phyloP scores from a whole-genome alignment of 2,329 filamentous ascomycete genomes.

The Neocatenulostroma microsporum region DNA sequence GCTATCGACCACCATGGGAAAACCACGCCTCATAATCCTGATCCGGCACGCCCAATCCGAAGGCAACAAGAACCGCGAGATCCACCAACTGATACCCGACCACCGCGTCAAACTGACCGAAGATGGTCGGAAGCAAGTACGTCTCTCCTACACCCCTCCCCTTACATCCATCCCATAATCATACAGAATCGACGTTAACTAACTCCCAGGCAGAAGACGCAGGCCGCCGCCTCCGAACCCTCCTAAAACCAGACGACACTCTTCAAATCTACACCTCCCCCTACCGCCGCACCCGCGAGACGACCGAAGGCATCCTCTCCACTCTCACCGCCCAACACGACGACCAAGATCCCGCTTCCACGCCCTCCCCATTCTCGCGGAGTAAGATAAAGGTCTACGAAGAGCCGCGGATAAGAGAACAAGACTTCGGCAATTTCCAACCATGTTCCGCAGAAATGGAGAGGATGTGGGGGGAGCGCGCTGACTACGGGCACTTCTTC shows the following conservation, averaged over 20 bases:
- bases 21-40: constrained; percentile 57
- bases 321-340: constrained; percentile 74
- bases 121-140: constrained; percentile 63
- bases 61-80: constrained; percentile 96
- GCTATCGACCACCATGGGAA: constrained; percentile 25
- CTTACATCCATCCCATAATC: too few species aligned
- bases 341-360: constrained; percentile 39
- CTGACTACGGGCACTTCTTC: constrained; percentile 99
- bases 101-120: constrained; percentile 88
- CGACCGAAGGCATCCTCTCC: constrained; percentile 84
- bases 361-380: constrained; percentile 66
- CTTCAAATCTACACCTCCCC: constrained; percentile 97
- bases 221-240: constrained; percentile 67
- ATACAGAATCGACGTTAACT: constrained; percentile 18
- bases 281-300: constrained; percentile 90
- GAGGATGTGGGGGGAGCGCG: constrained; percentile 96
- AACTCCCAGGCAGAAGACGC: constrained; percentile 69
- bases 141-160: constrained; percentile 5
- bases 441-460: constrained; percentile 95
- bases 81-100: constrained; percentile 93
- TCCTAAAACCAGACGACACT: constrained; percentile 84
- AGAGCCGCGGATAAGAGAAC: constrained; percentile 85
- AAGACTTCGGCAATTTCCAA: constrained; percentile 99
- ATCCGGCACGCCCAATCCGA: constrained; percentile 95
- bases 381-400: constrained; percentile 92